phyloP scores from a whole-genome alignment of 1,284 basidiomycete genomes.

The Amylostereum areolatum region DNA sequence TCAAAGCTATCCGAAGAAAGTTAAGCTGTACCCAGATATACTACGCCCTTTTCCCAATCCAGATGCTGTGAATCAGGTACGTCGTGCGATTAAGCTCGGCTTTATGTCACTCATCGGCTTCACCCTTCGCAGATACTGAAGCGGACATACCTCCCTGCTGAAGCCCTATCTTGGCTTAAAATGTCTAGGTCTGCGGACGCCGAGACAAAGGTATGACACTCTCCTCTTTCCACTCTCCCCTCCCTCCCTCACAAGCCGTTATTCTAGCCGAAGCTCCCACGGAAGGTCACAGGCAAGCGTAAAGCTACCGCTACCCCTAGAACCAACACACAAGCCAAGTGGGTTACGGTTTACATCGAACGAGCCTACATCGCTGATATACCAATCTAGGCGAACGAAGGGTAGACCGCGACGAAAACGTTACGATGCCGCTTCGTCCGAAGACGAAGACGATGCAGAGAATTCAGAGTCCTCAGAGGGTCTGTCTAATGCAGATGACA shows the following conservation, averaged over 20 bases:
- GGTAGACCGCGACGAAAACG: constrained; percentile 26
- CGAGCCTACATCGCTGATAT: not conserved
- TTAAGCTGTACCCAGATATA: constrained; percentile 81
- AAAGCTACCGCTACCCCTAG: constrained; percentile 27
- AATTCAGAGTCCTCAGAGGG: constrained; percentile 21
- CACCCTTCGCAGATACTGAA: constrained; percentile 45
- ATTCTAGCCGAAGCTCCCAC: constrained; percentile 27
- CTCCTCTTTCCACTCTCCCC: no score
- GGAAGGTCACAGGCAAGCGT: constrained; percentile 29
- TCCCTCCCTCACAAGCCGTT: constrained; percentile 4
- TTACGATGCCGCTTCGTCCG: constrained; percentile 16
- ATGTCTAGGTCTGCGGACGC: no score
- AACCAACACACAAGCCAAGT: constrained; percentile 36
- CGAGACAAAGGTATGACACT: no score
- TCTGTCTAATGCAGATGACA: constrained; percentile 22
- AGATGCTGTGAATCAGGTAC: constrained; percentile 58
- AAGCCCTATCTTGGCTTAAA: constrained; percentile 49
- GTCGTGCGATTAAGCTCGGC: constrained; percentile 6
- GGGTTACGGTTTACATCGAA: constrained; percentile 10
- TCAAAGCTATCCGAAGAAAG: constrained; percentile 73
- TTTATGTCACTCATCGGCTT: constrained; percentile 1
- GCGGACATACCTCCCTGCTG: constrained; percentile 59
- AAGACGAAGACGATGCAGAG: constrained; percentile 24
- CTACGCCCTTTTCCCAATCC: constrained; percentile 59
- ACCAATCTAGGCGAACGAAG: constrained; percentile 21